These are phyloP conservation scores for Kandelia obovata DNA, from an alignment of 345 rosid species.

Conservation along the genomic window DNA sequence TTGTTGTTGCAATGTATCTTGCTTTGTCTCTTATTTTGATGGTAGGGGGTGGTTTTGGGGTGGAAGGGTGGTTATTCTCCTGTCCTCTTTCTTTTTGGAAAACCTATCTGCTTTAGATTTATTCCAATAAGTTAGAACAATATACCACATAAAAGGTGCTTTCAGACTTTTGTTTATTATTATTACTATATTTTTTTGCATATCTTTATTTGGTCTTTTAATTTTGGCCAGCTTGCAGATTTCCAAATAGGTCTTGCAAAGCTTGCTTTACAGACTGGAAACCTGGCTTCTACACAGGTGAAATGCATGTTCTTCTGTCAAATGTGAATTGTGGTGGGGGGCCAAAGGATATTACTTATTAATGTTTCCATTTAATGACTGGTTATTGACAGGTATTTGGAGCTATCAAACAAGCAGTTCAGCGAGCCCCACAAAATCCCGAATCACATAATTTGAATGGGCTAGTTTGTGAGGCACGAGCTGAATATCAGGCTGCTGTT, in stretches of 20 bases:
- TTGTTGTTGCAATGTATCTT: no score
- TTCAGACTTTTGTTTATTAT: not conserved
- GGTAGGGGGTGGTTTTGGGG: not conserved
- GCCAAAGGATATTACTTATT: not conserved
- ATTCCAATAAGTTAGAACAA: not conserved
- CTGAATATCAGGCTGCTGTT: constrained; percentile 56
- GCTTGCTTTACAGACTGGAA: constrained; percentile 66
- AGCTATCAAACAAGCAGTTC: constrained; percentile 86
- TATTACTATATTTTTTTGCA: not conserved
- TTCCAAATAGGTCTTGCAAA: constrained; percentile 88
- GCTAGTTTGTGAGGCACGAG: constrained; percentile 74
- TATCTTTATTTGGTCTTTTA: constrained; percentile 12
- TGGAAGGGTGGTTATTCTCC: not conserved
- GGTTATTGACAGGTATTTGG: constrained; percentile 61
- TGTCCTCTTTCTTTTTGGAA: not conserved
- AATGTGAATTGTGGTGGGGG: not conserved
- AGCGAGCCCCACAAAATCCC: constrained; percentile 67
- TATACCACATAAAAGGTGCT: not conserved
- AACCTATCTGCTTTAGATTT: not conserved
- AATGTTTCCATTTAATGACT: not conserved
- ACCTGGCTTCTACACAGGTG: constrained; percentile 81
- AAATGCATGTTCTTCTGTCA: not conserved
- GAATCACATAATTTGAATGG: constrained; percentile 89
- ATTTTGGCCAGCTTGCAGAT: constrained; percentile 68
- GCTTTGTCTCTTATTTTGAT: no score